Evolutionary conservation across 2,329 filamentous ascomycete genomes (phyloP), one percentile per base, ranked within the genome.

Genomic region (Escovopsis sp.): DNA sequence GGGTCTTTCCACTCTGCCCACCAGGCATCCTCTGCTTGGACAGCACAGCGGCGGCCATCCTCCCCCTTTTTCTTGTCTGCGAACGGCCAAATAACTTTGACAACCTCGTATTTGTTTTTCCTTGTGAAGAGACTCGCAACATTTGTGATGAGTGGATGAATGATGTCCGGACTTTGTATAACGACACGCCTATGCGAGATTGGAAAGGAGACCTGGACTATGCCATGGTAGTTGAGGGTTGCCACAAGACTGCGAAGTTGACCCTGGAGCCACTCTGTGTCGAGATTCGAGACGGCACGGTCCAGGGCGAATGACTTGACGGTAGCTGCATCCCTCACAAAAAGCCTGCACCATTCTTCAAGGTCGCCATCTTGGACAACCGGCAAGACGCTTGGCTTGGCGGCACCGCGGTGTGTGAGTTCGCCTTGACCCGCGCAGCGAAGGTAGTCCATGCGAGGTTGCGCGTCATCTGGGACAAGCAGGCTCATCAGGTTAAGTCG

Each of bases 21-120:
- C 72, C 72, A 76, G 3, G 61, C 62, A 52, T 73, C 70, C 55
- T 77, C 72, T 44, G 63, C 70, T 54, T 73, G 69, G n/a, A 75
- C 69, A 3, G 63, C 60, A 48, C 65, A 73, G 41, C 55, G 56
- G 39, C 67, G 62, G 11, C 54, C 65, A n/a, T 47, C 53, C 47
- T 69, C 68, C 34, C 60, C 69, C 48, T 57, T 66, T 51, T 54
- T 60, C 4, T 62, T 59, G 47, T 68, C 69, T 2, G 72, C 72
- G 56, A 73, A 76, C 4, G 72, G 73, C 72, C 73, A 77, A 1
- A 76, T 65, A 1, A 66, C 63, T 52, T 73, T 71, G 39, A 72
- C 63, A 3, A 73, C 68, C 53, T 75, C 72, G 48, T 75, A 76
- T 47, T 64, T 68, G 53, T 65, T 67, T 53, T 67, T 70, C 4